phyloP scores from a whole-genome alignment of 108 stramenopile genomes.

The Cylindrotheca closterium region DNA sequence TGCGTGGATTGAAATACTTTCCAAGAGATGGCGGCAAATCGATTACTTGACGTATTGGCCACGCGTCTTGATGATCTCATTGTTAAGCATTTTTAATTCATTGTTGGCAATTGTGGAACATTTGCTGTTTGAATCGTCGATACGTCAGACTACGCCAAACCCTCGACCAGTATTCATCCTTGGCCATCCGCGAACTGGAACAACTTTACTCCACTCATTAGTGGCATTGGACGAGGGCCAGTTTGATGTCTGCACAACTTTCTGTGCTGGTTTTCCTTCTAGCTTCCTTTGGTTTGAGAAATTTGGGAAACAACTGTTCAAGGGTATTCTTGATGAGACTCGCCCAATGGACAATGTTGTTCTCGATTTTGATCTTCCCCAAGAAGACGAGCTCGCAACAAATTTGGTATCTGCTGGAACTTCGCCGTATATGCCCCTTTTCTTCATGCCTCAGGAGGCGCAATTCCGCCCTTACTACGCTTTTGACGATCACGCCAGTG shows the following conservation, averaged over 20 bases:
- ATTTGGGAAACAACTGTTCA: conserved; percentile 41
- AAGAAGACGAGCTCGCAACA: conserved; percentile 53
- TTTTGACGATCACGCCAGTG: conserved; percentile 11
- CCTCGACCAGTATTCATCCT: conserved; percentile 44
- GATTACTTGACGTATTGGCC: conserved; percentile 37
- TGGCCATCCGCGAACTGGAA: conserved; percentile 55
- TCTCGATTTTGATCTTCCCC: conserved; percentile 47
- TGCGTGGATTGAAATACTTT: conserved; percentile 24
- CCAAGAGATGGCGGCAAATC: conserved; percentile 20
- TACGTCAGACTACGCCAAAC: conserved; percentile 5
- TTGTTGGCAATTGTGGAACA: conserved; percentile 14
- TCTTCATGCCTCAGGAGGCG: conserved; percentile 35
- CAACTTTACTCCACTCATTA: conserved; percentile 40
- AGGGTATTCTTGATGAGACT: conserved; percentile 27
- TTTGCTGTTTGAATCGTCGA: conserved; percentile 13
- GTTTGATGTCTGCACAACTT: conserved; percentile 41
- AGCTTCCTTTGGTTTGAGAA: conserved; percentile 52
- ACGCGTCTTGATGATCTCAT: conserved; percentile 22
- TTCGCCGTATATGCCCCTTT: conserved; percentile 41
- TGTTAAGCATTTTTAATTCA: conserved; percentile 30
- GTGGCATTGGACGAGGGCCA: conserved; percentile 45
- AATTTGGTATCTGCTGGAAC: conserved; percentile 27
- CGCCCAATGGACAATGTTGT: conserved; percentile 53
- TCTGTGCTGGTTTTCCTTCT: conserved; percentile 49
- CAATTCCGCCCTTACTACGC: conserved; percentile 39